A percentile compares a stretch with the other conserved stretches of the same genome.
Conservation (phyloP, 768 basidiomycete genomes). For the Mycena alexandri region DNA sequence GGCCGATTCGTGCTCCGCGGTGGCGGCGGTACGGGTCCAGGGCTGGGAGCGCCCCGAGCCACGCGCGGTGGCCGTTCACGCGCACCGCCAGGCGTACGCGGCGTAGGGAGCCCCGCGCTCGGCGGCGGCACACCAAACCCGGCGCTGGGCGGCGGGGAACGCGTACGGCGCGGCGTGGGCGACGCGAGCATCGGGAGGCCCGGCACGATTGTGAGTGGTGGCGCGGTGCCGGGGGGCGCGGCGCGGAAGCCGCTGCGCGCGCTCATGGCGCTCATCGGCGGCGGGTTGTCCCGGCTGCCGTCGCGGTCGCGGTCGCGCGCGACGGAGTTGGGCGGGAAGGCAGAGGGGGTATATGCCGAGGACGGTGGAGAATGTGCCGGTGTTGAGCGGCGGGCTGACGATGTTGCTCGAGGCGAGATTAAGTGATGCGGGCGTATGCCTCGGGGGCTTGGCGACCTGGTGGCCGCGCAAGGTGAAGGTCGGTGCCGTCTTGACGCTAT, state of each 20-base stretch:
- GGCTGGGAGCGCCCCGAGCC: slow-evolving; percentile 14
- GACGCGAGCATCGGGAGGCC: slow-evolving; percentile 47
- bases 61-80: slow-evolving; percentile 36
- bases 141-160: slow-evolving; percentile 49
- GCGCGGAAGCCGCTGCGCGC: slow-evolving; percentile 11
- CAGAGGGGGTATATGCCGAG: slow-evolving; percentile 32
- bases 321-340: slow-evolving; percentile 17
- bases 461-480: slow-evolving; percentile 35
- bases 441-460: slow-evolving; percentile 34
- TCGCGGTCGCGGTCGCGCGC: slow-evolving; percentile 9
- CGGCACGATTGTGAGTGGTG: slow-evolving; percentile 34
- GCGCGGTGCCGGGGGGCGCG: slow-evolving; percentile 19
- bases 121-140: slow-evolving; percentile 42
- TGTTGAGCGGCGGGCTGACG: slow-evolving; percentile 1
- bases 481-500: slow-evolving; percentile 20
- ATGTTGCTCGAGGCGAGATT: slow-evolving; percentile 20
- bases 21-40: slow-evolving; percentile 52
- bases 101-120: slow-evolving; percentile 36
- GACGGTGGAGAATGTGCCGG: slow-evolving; percentile 10
- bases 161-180: slow-evolving; percentile 48
- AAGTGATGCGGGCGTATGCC: slow-evolving; percentile 27
- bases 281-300: slow-evolving; percentile 3
- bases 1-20: slow-evolving; percentile 79
- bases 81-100: slow-evolving; percentile 30
- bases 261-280: not conserved